Percentiles rank a stretch among this genome's conserved stretches.
Conservation (phyloP, 164 flowering plant genomes). For the Echeveria elegans region DNA sequence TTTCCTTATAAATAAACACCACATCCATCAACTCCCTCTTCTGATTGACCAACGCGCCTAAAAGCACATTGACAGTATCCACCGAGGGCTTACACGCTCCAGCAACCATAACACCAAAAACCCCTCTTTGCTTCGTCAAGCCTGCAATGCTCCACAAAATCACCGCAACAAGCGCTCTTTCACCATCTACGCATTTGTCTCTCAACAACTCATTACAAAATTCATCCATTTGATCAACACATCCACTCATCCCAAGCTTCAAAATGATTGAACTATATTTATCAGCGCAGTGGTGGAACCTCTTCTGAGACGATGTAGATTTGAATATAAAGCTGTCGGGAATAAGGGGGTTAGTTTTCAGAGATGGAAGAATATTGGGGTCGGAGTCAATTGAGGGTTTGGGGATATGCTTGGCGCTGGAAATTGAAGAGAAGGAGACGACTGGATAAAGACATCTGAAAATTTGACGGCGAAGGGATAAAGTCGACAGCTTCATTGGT, state of each 20-base stretch:
- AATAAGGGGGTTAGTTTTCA: slow-evolving; percentile 22
- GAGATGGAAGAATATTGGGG: slow-evolving; percentile 27
- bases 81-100: slow-evolving; percentile 35
- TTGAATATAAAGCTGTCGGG: slow-evolving; percentile 50
- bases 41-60: slow-evolving; percentile 39
- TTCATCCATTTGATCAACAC: slow-evolving; percentile 38
- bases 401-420: slow-evolving; percentile 17
- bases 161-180: slow-evolving; percentile 27
- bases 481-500: too few species aligned
- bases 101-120: slow-evolving; percentile 33
- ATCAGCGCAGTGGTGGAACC: slow-evolving; percentile 32
- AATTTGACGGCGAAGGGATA: background rate
- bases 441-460: background rate
- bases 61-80: slow-evolving; percentile 26
- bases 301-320: slow-evolving; percentile 49
- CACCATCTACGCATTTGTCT: slow-evolving; percentile 25
- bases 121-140: slow-evolving; percentile 39
- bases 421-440: background rate
- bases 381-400: slow-evolving; percentile 19
- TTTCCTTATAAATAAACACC: slow-evolving; percentile 62
- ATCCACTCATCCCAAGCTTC: slow-evolving; percentile 53
- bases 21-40: slow-evolving; percentile 36
- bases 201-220: slow-evolving; percentile 41
- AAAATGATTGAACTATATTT: slow-evolving; percentile 37
- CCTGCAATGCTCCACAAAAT: slow-evolving; percentile 35